These are phyloP conservation scores for Rhododendron henanense DNA, from an alignment of 148 eudicot species.

Conservation along the genomic window DNA sequence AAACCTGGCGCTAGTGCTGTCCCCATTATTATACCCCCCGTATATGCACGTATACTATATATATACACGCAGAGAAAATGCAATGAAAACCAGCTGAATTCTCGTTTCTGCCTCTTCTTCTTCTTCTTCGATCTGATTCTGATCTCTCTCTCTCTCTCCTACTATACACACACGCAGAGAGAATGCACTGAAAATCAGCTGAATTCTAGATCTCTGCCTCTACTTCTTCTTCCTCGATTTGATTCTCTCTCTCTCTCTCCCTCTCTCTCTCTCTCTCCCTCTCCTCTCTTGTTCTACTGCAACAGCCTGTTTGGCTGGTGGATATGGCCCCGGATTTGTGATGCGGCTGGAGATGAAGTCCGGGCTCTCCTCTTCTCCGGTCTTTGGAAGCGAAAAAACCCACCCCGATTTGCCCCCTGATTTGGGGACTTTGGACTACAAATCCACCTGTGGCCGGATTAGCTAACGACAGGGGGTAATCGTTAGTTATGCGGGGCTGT, in stretches of 20 bases:
- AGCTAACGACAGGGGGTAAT: no score
- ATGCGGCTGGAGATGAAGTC: no score
- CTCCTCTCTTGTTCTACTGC: no score
- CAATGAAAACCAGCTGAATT: background rate
- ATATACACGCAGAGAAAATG: background rate
- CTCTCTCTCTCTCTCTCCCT: no score
- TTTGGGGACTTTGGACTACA: no score
- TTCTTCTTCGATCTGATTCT: background rate
- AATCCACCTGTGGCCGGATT: no score
- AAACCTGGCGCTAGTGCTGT: constrained; percentile 83
- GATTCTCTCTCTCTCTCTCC: background rate
- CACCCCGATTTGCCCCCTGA: no score
- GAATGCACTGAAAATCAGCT: background rate
- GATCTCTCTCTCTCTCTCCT: background rate
- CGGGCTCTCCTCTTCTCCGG: no score
- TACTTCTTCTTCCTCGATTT: background rate
- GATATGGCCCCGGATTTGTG: no score
- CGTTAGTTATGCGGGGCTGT: no score
- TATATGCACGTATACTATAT: background rate
- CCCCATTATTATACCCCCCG: constrained; percentile 30
- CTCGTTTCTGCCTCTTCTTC: background rate
- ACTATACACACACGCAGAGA: background rate
- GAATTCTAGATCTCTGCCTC: background rate
- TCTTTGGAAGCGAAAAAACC: no score
- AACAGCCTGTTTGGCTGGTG: no score